Evolutionary conservation across 306 rosid genomes (phyloP).

Genomic region (Inga laurina): DNA sequence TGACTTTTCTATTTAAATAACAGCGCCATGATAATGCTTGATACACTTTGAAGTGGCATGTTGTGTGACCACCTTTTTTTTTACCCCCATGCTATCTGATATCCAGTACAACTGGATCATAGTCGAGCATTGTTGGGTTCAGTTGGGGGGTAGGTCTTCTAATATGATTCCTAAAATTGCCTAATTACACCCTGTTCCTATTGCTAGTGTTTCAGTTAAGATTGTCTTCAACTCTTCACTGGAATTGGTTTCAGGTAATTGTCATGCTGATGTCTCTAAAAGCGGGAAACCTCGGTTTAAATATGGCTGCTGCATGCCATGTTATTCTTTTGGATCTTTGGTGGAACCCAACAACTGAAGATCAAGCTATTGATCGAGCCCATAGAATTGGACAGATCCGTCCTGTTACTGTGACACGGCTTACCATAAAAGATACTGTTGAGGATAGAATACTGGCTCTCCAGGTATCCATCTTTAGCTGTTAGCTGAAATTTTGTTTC

Average conservation of each 20-base stretch:
- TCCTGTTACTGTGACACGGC: constrained; percentile 89
- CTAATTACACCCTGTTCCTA: constrained; percentile 12
- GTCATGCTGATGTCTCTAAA: constrained; percentile 98
- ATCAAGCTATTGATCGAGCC: constrained; percentile 97
- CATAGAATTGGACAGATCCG: constrained; percentile 99
- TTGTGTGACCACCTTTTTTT: background rate
- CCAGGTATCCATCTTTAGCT: constrained; percentile 56
- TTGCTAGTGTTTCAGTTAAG: constrained; percentile 29
- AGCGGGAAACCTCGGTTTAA: constrained; percentile 97
- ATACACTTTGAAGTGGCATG: constrained; percentile 16
- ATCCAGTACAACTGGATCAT: background rate
- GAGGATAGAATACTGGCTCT: constrained; percentile 95
- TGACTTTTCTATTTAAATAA: constrained; percentile 20
- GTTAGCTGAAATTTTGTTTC: constrained; percentile 8
- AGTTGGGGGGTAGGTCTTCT: background rate
- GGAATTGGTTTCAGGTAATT: constrained; percentile 55
- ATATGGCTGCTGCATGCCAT: constrained; percentile 97
- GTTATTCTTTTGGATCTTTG: constrained; percentile 97
- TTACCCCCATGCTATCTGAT: background rate
- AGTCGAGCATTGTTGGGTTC: background rate
- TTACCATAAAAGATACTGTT: constrained; percentile 86
- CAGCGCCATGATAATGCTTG: constrained; percentile 11
- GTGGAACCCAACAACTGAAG: constrained; percentile 99
- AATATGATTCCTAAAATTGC: background rate
- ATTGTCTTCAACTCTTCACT: constrained; percentile 30